Percentiles rank a stretch among this genome's conserved stretches.
These are phyloP conservation scores for Didymella sp. DNA, from an alignment of 2,329 filamentous ascomycete genomes.

Conservation along the genomic window DNA sequence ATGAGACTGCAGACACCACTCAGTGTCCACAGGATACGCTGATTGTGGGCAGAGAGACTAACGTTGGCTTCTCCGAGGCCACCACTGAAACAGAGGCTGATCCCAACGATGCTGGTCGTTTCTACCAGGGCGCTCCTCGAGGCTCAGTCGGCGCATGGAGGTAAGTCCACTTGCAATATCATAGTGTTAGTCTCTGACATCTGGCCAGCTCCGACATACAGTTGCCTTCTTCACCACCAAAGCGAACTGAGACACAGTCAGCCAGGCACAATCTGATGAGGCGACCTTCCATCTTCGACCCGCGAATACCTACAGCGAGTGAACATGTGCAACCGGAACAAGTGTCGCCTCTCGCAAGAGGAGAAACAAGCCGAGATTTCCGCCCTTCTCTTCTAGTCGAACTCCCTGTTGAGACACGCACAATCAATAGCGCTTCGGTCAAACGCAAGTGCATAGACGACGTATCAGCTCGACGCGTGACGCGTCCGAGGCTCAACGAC, in stretches of 20 bases:
- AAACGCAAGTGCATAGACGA: conserved; percentile 1
- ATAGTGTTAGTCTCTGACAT: conserved; percentile 1
- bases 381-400: neutral
- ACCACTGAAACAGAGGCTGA: conserved; percentile 13
- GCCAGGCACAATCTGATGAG: conserved; percentile 30
- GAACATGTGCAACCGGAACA: neutral
- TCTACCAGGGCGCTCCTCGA: neutral
- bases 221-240: conserved; percentile 6
- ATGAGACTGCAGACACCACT: conserved; percentile 1
- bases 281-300: conserved; percentile 28
- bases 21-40: conserved; percentile 9
- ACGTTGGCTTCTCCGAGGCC: conserved; percentile 8
- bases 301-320: conserved; percentile 16
- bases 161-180: neutral
- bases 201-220: conserved; percentile 1
- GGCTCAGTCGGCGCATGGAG: neutral
- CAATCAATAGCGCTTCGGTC: neutral
- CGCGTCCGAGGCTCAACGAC: conserved; percentile 5
- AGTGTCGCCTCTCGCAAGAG: neutral
- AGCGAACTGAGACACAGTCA: conserved; percentile 18
- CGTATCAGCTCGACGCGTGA: conserved; percentile 9
- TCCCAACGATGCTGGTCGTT: neutral
- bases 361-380: neutral
- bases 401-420: neutral
- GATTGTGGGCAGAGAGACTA: neutral